A percentile compares a stretch with the other conserved stretches of the same genome.
Evolutionary conservation across 805 yeast species (phyloP).

Genomic region (Kuraishia cidri): DNA sequence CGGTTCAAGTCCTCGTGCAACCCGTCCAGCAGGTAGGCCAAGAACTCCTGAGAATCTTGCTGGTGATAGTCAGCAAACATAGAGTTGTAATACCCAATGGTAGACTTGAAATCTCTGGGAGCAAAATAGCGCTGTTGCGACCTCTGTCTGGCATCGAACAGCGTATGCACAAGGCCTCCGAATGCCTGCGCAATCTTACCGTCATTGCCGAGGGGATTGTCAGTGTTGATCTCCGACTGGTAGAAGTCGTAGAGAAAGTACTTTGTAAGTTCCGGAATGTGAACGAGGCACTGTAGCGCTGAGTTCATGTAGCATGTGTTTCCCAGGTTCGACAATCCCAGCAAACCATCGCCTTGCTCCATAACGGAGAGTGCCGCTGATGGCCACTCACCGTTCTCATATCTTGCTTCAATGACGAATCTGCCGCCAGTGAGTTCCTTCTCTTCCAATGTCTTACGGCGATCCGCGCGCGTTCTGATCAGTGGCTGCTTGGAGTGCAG

Average conservation of each 20-base stretch:
- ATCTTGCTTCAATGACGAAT: slow-evolving; percentile 13
- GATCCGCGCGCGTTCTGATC: background rate
- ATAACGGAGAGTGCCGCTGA: slow-evolving; percentile 13
- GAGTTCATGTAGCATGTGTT: slow-evolving; percentile 95
- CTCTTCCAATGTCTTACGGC: background rate
- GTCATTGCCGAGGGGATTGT: slow-evolving; percentile 78
- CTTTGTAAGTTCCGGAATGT: slow-evolving; percentile 72
- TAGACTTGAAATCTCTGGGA: slow-evolving; percentile 72
- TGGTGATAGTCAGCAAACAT: slow-evolving; percentile 78
- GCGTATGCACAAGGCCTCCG: slow-evolving; percentile 53
- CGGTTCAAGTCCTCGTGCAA: slow-evolving; percentile 90
- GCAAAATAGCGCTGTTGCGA: slow-evolving; percentile 23
- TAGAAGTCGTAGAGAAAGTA: slow-evolving; percentile 62
- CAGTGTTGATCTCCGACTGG: slow-evolving; percentile 56
- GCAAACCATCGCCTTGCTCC: slow-evolving; percentile 31
- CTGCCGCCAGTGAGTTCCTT: background rate
- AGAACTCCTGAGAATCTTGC: slow-evolving; percentile 91
- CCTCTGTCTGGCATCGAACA: slow-evolving; percentile 30
- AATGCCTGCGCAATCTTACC: slow-evolving; percentile 79
- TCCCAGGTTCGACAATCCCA: slow-evolving; percentile 69
- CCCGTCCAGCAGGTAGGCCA: slow-evolving; percentile 81
- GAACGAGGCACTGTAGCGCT: slow-evolving; percentile 82
- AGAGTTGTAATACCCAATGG: slow-evolving; percentile 71
- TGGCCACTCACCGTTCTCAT: slow-evolving; percentile 13
- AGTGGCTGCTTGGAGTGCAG: background rate